Percentiles rank a stretch among this genome's conserved stretches.
phyloP scores from a whole-genome alignment of 306 rosid genomes.

The Vigna reflexopilosa region DNA sequence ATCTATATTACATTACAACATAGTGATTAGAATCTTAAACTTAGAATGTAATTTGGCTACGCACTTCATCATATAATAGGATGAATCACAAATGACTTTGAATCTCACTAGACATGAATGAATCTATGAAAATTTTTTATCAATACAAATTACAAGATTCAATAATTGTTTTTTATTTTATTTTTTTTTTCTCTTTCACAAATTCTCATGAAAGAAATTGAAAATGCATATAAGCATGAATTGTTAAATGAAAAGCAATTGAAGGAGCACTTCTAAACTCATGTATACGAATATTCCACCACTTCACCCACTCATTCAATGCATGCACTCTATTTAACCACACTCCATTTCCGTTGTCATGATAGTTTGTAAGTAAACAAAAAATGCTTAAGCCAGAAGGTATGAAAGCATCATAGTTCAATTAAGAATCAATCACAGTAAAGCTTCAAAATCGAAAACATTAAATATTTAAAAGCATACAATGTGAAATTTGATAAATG shows the following conservation, averaged over 20 bases:
- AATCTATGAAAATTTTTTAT: too few species aligned
- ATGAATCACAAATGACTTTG: neutral
- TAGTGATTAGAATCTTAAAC: too few species aligned
- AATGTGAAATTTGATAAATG: constrained; percentile 13
- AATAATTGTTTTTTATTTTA: too few species aligned
- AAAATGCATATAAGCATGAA: neutral
- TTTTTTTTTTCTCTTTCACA: neutral
- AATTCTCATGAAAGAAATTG: neutral
- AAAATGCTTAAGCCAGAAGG: constrained; percentile 14
- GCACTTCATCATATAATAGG: neutral
- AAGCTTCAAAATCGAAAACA: constrained; percentile 28
- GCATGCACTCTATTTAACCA: neutral
- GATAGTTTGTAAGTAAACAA: constrained; percentile 5
- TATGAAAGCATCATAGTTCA: constrained; percentile 17
- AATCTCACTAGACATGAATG: neutral
- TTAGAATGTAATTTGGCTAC: neutral
- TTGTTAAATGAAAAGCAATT: neutral
- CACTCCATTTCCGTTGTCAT: too few species aligned
- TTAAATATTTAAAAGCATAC: constrained; percentile 9
- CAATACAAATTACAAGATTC: neutral
- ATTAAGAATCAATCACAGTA: neutral
- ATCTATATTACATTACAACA: neutral
- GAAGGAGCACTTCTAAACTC: neutral
- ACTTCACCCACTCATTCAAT: neutral
- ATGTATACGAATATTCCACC: neutral